phyloP scores from a whole-genome alignment of 208 protist species.

The Angomonas deanei region DNA sequence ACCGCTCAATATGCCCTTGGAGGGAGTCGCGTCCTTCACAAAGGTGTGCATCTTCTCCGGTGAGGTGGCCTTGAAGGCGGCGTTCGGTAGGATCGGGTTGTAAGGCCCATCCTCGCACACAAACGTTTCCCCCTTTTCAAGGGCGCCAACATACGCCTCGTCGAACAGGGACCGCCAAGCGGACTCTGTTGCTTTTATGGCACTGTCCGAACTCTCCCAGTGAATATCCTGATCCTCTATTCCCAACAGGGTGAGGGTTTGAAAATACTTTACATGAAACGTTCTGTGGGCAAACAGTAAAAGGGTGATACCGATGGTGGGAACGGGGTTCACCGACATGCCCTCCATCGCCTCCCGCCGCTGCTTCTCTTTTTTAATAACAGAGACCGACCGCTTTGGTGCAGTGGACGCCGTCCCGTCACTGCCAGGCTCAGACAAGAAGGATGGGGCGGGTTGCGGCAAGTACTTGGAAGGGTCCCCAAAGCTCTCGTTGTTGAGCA shows the following conservation, averaged over 20 bases:
- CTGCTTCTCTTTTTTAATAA: slow-evolving; percentile 14
- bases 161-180: slow-evolving; percentile 65
- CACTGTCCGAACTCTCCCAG: slow-evolving; percentile 35
- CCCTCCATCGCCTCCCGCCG: slow-evolving; percentile 21
- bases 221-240: slow-evolving; percentile 69
- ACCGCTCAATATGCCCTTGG: neutral
- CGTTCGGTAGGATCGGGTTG: slow-evolving; percentile 1
- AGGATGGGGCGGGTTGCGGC: slow-evolving; percentile 22
- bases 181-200: slow-evolving; percentile 40
- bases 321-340: slow-evolving; percentile 40
- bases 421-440: neutral
- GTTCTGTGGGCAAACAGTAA: slow-evolving; percentile 78
- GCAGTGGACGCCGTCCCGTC: slow-evolving; percentile 1
- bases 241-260: slow-evolving; percentile 60
- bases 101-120: neutral
- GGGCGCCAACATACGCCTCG: slow-evolving; percentile 48
- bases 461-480: slow-evolving; percentile 27
- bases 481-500: slow-evolving; percentile 33
- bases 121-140: neutral
- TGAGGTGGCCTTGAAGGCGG: neutral
- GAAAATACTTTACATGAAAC: slow-evolving; percentile 73
- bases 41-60: neutral
- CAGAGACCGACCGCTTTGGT: slow-evolving; percentile 9
- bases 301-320: slow-evolving; percentile 67
- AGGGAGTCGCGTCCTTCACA: neutral